Percentiles rank a stretch among this genome's conserved stretches.
Evolutionary conservation across 2,329 filamentous ascomycete genomes (phyloP).

Genomic region (Pseudopyricularia javanii): DNA sequence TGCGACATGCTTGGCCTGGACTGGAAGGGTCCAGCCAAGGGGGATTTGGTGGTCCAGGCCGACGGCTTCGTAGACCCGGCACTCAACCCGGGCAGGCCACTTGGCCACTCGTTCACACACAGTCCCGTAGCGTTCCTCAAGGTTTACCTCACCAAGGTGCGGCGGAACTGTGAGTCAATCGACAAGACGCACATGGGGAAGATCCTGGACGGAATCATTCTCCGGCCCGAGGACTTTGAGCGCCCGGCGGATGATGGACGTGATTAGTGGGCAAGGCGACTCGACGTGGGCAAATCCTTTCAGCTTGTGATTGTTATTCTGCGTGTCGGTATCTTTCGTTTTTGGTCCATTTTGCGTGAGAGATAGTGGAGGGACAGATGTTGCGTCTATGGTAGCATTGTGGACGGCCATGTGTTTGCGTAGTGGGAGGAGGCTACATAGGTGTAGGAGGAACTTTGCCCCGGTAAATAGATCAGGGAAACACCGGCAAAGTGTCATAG

Average conservation of each 20-base stretch:
- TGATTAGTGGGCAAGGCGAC: not conserved
- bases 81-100: not conserved
- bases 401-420: too few species aligned
- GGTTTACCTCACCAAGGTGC: constrained; percentile 20
- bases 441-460: too few species aligned
- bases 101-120: not conserved
- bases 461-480: too few species aligned
- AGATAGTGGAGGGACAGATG: too few species aligned
- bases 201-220: constrained; percentile 23
- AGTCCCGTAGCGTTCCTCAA: constrained; percentile 11
- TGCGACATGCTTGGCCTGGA: constrained; percentile 35
- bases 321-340: too few species aligned
- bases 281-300: not conserved
- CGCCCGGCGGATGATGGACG: not conserved
- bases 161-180: constrained; percentile 22
- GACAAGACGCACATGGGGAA: constrained; percentile 28
- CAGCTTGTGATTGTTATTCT: not conserved
- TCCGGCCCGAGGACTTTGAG: not conserved
- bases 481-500: too few species aligned
- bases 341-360: too few species aligned
- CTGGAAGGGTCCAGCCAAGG: not conserved
- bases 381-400: too few species aligned
- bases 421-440: too few species aligned
- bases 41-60: not conserved
- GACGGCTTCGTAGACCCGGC: not conserved